Evolutionary conservation across 2,329 filamentous ascomycete genomes (phyloP).

Genomic region (Penicillium concentricum): DNA sequence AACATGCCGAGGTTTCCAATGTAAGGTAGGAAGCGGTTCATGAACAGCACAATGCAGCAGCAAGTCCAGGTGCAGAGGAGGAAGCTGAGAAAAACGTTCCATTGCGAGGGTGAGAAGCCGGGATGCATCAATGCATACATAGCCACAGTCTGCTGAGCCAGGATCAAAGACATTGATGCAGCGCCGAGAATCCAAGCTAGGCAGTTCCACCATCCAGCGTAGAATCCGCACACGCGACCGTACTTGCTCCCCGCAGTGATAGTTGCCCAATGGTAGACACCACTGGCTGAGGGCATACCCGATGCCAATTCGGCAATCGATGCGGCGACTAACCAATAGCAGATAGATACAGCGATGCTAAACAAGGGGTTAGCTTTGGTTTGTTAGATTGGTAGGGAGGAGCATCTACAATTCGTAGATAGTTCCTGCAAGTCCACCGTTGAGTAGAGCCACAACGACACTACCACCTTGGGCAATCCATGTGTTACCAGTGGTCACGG

Average conservation of each 20-base stretch:
- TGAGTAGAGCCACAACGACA: constrained; percentile 56
- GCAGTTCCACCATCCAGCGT: constrained; percentile 47
- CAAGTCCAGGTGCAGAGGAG: constrained; percentile 57
- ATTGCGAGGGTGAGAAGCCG: constrained; percentile 51
- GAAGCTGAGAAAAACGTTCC: constrained; percentile 62
- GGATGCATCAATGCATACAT: constrained; percentile 62
- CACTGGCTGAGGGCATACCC: constrained; percentile 60
- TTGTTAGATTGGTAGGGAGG: background rate
- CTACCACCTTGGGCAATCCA: constrained; percentile 65
- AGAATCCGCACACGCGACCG: constrained; percentile 52
- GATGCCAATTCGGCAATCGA: constrained; percentile 62
- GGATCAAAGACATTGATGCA: constrained; percentile 58
- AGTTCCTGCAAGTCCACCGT: constrained; percentile 62
- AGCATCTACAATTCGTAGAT: constrained; percentile 58
- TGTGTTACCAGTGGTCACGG: constrained; percentile 63
- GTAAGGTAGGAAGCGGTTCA: constrained; percentile 53
- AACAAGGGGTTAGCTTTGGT: constrained; percentile 15
- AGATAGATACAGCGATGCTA: constrained; percentile 47
- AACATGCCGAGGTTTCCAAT: constrained; percentile 58
- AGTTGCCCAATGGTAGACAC: constrained; percentile 62
- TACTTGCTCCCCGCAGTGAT: constrained; percentile 55
- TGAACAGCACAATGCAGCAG: constrained; percentile 55
- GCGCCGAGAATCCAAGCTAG: constrained; percentile 61
- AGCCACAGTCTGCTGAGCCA: constrained; percentile 59
- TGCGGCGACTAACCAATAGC: constrained; percentile 60